phyloP scores from a whole-genome alignment of 805 yeast species.

The Tetrapisispora iriomotensis region DNA sequence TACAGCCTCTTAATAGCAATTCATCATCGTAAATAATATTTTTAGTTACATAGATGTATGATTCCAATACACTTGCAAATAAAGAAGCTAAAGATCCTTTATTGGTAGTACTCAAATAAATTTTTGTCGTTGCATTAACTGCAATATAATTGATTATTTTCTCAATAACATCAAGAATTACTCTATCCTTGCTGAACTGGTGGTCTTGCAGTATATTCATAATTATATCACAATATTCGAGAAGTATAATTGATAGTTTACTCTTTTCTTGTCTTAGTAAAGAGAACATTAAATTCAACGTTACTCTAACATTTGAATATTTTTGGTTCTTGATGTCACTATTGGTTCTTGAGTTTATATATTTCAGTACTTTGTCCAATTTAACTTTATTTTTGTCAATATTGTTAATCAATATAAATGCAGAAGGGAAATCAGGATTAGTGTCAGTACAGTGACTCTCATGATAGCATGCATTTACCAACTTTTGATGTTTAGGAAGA shows the following conservation, averaged over 20 bases:
- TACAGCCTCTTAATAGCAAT: slow-evolving; percentile 23
- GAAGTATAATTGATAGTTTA: too few species aligned
- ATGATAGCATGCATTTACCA: slow-evolving; percentile 35
- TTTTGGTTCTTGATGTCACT: neutral
- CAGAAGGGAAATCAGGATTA: neutral
- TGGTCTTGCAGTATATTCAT: too few species aligned
- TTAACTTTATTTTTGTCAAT: neutral
- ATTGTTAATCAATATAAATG: neutral
- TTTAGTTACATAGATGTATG: slow-evolving; percentile 22
- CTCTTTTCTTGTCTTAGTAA: neutral
- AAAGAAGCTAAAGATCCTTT: slow-evolving; percentile 32
- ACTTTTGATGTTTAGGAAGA: slow-evolving; percentile 75
- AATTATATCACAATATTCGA: too few species aligned
- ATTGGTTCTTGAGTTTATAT: neutral
- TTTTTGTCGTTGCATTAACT: too few species aligned
- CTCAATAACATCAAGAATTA: too few species aligned
- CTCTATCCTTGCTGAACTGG: too few species aligned
- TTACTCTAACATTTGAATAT: neutral
- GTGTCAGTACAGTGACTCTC: neutral
- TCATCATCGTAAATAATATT: slow-evolving; percentile 21
- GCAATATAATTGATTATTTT: too few species aligned
- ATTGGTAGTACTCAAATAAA: too few species aligned
- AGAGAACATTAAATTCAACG: neutral
- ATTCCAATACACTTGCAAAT: slow-evolving; percentile 21
- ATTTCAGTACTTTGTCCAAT: neutral